phyloP scores from a whole-genome alignment of 2,329 filamentous ascomycete genomes.

The Daldinia sp. region DNA sequence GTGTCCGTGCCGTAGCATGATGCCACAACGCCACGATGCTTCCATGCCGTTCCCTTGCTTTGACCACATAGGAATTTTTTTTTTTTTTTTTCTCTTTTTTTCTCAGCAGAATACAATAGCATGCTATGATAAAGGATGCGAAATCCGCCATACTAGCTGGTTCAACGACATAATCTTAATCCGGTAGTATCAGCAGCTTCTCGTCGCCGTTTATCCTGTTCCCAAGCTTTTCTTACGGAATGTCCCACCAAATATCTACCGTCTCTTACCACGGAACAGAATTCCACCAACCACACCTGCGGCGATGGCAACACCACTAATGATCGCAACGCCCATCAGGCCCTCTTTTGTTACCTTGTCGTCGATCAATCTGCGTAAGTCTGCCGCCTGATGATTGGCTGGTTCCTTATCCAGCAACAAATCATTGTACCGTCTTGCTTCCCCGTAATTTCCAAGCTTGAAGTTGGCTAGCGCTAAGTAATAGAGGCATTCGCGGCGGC shows the following conservation, averaged over 20 bases:
- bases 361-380: slow-evolving; percentile 87
- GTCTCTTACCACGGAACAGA: slow-evolving; percentile 66
- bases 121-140: slow-evolving; percentile 16
- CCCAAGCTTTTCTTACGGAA: slow-evolving; percentile 1
- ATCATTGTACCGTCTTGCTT: slow-evolving; percentile 94
- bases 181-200: not conserved
- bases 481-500: slow-evolving; percentile 96
- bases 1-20: slow-evolving; percentile 3
- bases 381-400: slow-evolving; percentile 87
- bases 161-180: slow-evolving; percentile 12
- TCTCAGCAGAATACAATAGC: slow-evolving; percentile 1
- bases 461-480: slow-evolving; percentile 97
- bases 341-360: slow-evolving; percentile 97
- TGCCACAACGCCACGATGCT: not conserved
- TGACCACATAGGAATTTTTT: slow-evolving; percentile 1
- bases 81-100: slow-evolving; percentile 5
- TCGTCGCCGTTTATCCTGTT: not conserved
- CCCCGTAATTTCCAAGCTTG: slow-evolving; percentile 97
- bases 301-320: slow-evolving; percentile 90
- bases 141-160: slow-evolving; percentile 8
- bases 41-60: slow-evolving; percentile 8
- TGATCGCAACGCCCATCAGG: slow-evolving; percentile 90
- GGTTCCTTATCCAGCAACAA: slow-evolving; percentile 90
- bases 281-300: slow-evolving; percentile 93
- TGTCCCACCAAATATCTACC: slow-evolving; percentile 28